These are phyloP conservation scores for Phytophthora brassicae DNA, from an alignment of 352 stramenopile species.

Conservation along the genomic window DNA sequence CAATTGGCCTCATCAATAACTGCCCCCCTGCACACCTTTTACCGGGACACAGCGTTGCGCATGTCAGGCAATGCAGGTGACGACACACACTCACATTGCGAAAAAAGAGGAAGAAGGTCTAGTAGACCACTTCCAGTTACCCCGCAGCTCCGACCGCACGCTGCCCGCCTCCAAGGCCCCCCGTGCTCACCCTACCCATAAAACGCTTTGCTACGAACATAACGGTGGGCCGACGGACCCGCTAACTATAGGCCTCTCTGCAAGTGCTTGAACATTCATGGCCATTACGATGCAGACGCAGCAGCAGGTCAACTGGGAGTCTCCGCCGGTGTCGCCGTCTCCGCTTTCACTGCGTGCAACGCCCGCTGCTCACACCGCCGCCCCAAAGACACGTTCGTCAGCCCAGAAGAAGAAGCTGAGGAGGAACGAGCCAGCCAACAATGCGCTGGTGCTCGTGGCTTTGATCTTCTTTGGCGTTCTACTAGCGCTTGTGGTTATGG, in stretches of 20 bases:
- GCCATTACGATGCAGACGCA: constrained; percentile 37
- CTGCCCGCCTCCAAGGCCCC: neutral
- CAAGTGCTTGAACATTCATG: constrained; percentile 17
- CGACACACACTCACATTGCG: constrained; percentile 10
- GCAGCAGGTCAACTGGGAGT: constrained; percentile 25
- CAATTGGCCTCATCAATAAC: neutral
- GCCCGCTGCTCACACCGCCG: neutral
- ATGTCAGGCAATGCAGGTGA: too few relatives aligned
- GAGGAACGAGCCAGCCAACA: constrained; percentile 47
- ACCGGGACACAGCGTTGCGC: neutral
- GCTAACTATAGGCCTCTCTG: constrained; percentile 2
- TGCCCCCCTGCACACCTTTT: neutral
- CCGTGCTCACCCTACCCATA: too few relatives aligned
- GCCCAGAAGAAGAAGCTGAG: constrained; percentile 15
- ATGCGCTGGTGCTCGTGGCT: constrained; percentile 68
- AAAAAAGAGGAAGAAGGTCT: constrained; percentile 15
- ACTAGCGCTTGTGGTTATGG: constrained; percentile 67
- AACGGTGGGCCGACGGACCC: constrained; percentile 4
- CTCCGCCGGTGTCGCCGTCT: constrained; percentile 22
- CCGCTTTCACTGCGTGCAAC: constrained; percentile 26
- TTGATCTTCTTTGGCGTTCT: constrained; percentile 71
- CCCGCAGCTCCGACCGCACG: neutral
- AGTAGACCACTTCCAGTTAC: neutral
- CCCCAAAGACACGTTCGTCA: neutral
- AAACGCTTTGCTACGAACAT: neutral